Evolutionary conservation across 192 early-diverging fungal genomes (phyloP).

Genomic region (Dissophora ornata): DNA sequence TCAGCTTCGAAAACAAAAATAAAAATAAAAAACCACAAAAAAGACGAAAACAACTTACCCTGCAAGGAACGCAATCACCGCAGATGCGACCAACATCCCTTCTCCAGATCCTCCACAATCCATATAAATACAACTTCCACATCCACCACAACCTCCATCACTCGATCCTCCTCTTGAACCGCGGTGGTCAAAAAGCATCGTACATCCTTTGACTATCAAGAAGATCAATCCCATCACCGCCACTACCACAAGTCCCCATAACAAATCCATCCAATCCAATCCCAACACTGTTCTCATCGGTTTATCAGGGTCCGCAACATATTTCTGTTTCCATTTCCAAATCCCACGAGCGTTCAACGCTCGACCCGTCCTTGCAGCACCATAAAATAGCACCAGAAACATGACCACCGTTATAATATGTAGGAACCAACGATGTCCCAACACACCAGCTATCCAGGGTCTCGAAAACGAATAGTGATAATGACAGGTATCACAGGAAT

Average conservation of each 20-base stretch:
- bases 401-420: neutral
- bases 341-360: neutral
- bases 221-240: constrained; percentile 7
- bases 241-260: constrained; percentile 11
- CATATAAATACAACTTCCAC: neutral
- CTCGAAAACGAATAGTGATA: constrained; percentile 42
- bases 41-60: constrained; percentile 15
- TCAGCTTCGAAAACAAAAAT: neutral
- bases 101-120: neutral
- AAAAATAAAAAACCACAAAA: neutral
- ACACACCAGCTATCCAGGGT: constrained; percentile 16
- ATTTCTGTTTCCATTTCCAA: constrained; percentile 20
- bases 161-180: neutral
- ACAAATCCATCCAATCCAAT: constrained; percentile 18
- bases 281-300: constrained; percentile 1
- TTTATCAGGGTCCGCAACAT: neutral
- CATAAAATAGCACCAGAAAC: neutral
- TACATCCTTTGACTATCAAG: constrained; percentile 5
- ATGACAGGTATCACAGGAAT: constrained; percentile 39
- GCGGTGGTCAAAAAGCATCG: neutral
- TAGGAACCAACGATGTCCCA: constrained; percentile 28
- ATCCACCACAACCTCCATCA: neutral
- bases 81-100: neutral
- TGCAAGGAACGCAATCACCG: neutral
- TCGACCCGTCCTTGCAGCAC: constrained; percentile 4